Base-by-base conservation (phyloP, 805 yeast species). In the Teunomyces stri region DNA sequence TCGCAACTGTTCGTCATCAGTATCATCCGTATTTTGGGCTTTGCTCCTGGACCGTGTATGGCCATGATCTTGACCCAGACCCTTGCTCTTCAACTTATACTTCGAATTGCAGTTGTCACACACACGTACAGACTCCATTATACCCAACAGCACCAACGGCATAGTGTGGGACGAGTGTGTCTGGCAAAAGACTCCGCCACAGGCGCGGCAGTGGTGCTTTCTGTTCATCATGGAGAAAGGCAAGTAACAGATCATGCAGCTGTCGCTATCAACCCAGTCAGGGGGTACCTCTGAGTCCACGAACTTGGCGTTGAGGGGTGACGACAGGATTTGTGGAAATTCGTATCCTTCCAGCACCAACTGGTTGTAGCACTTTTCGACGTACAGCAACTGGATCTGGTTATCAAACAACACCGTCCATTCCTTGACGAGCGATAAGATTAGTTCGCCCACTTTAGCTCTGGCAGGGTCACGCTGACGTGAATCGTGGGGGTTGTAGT, bases 181-280 rank as follows among this genome's bases (percentile, higher is more conserved):
- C 53, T 87, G 91, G 65, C 96, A 84, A 61, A 78, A 92, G 0
- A 89, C 96, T 3, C 97, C 97, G 20, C 99, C 99, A 69, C 99
- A 94, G 44, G 96, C 86, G 45, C 99, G 78, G 66, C 99, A 94
- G 67, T 94, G 99, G 65, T 94, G 99, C 63, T 92, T 90, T 60
- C 99, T 78, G 63, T 88, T 90, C 50, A 91, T 70, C 61, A 92
- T 78, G 1, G 94, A 74, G 61, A 94, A 94, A 12, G 84, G 70
- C 36, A 76, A 81, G 44, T 95, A 89, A 55, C 97, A 89, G 46
- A 89, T 82, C 97, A 94, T 91, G 66, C 99, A 94, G 3, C 89
- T 89, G 57, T 89, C 96, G 9, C 91, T 86, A 60, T 94, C 99
- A 18, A 87, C 84, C 99, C 99, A 94, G 56, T 90, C 97, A 0